These are phyloP conservation scores for Stipa capillata DNA, from an alignment of 176 grass and related monocot genomes.

Conservation along the genomic window DNA sequence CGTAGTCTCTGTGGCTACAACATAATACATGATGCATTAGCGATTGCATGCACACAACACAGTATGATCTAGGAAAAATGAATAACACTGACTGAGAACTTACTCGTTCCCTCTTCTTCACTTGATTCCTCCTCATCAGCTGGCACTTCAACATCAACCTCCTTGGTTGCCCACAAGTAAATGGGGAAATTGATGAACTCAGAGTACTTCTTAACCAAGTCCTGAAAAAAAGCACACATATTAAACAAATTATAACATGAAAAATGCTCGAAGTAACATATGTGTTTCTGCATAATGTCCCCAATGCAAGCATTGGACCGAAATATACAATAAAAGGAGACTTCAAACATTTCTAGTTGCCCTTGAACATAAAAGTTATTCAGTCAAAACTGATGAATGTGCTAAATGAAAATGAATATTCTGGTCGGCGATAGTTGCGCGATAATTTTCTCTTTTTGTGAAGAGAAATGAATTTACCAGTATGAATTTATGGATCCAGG, in stretches of 20 bases:
- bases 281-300: not conserved
- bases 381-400: not conserved
- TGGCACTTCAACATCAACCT: conserved; percentile 94
- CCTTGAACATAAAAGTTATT: not conserved
- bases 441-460: not conserved
- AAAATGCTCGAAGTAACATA: not conserved
- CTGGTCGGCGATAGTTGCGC: not conserved
- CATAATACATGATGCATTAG: conserved; percentile 4
- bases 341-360: not conserved
- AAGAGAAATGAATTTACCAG: not conserved
- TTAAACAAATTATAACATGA: not conserved
- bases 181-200: conserved; percentile 99
- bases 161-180: conserved; percentile 94
- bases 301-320: not conserved
- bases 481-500: not conserved
- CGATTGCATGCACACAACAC: not conserved
- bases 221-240: conserved; percentile 33
- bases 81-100: not conserved
- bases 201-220: conserved; percentile 94
- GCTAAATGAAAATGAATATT: not conserved
- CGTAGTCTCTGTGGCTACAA: conserved; percentile 40
- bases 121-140: conserved; percentile 77
- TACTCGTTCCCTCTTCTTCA: conserved; percentile 75
- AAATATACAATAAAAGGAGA: not conserved
- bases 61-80: not conserved